Evolutionary conservation across 768 basidiomycete species (phyloP), one percentile per base, ranked within the genome.

Genomic region (Trametes coccinea): DNA sequence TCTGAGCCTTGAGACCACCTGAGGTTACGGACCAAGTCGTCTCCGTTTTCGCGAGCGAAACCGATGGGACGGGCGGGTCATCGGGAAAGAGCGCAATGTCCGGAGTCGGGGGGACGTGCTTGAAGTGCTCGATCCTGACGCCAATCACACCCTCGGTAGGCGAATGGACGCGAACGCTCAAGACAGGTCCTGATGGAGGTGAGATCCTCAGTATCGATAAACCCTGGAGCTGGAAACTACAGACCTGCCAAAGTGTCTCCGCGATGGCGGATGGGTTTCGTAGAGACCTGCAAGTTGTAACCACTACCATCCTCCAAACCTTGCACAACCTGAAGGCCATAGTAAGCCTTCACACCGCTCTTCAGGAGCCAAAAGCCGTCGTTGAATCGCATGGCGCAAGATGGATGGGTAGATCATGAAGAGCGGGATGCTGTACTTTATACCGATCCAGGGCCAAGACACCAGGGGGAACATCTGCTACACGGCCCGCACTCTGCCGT

Each of bases 281-380:
- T 85, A 10, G 88, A 75, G 43, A 89, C 86, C 60, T 84, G 80
- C 7, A 87, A 76, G 62, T 84, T 78, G 64, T 86, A 81, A 0
- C 79, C 82, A 34, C 79, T 75, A 13, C 74, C 74, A 48, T 80
- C 79, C 11, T 73, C 71, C 43, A 74, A 73, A 22, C 78, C 72
- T 53, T 84, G 80, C 37, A 82, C 82, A 40, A 86, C 86, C 66
- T 89, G 84, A 45, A 89, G 76, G 33, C 83, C 87, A 59, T 84
- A 85, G 61, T 78, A 79, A 11, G 85, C 78, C 67, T 83, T 85
- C 59, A 86, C 81, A 43, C 84, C 87, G 62, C 80, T 76, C 66
- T 85, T 85, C 65, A 85, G 72, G 27, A 87, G 78, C 87, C 86
- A 89, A 68, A 89, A 85, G 22, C 88, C 87, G 74, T 89, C 88